Percentiles rank a stretch among this genome's conserved stretches.
phyloP scores from a whole-genome alignment of 768 basidiomycete species.

The Boletus sp. region DNA sequence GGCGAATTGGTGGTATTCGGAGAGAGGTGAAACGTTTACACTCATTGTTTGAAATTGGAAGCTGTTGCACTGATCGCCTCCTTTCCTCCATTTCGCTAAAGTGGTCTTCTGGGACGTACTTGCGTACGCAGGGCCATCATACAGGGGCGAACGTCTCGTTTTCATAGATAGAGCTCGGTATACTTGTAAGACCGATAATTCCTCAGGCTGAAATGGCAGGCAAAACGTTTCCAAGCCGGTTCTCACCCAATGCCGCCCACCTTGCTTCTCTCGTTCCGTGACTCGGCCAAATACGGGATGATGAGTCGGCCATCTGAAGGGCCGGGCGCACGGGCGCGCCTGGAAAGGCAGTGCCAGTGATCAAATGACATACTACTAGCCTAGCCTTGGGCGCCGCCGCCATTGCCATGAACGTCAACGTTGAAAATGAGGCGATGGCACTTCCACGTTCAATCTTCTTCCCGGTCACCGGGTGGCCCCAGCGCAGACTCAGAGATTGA shows the following conservation, averaged over 20 bases:
- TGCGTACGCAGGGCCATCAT: not conserved
- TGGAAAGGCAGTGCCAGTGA: not conserved
- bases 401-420: not conserved
- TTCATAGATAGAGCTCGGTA: not conserved
- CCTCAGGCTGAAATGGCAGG: no score
- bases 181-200: no score
- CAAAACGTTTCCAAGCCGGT: no score
- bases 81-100: not conserved
- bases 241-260: no score
- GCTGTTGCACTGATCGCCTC: no score
- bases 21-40: not conserved
- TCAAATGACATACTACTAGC: not conserved
- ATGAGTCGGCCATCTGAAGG: not conserved
- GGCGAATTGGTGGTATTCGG: no score
- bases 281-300: not conserved
- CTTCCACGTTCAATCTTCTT: not conserved
- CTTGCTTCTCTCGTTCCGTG: not conserved
- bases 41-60: not conserved
- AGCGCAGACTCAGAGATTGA: not conserved
- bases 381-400: not conserved
- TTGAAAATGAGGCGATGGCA: not conserved
- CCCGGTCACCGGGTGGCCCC: not conserved
- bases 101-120: not conserved
- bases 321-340: not conserved
- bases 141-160: not conserved